Percentiles rank a stretch among this genome's conserved stretches.
Evolutionary conservation across 352 stramenopile genomes (phyloP).

Genomic region (Globisporangium lucens): DNA sequence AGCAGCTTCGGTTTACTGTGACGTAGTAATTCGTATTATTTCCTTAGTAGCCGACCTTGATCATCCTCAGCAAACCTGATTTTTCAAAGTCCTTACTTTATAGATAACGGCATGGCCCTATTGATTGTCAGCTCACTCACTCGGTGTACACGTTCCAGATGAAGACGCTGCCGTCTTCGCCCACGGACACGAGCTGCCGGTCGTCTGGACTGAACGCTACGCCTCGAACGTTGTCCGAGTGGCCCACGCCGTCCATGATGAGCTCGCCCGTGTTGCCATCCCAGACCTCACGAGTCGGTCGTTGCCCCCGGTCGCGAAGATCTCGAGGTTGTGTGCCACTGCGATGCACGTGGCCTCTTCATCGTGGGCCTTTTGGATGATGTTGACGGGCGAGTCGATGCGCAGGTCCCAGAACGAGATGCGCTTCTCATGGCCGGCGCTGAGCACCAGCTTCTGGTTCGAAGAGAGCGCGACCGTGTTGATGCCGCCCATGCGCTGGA

Average conservation of each 20-base stretch:
- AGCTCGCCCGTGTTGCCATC: conserved; percentile 54
- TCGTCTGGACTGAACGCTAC: conserved; percentile 90
- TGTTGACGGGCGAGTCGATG: conserved; percentile 76
- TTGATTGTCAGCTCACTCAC: not conserved
- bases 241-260: conserved; percentile 70
- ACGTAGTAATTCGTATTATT: too few species aligned
- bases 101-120: too few species aligned
- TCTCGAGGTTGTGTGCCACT: conserved; percentile 73
- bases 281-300: conserved; percentile 90
- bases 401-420: conserved; percentile 92
- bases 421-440: conserved; percentile 90
- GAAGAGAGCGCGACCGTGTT: conserved; percentile 87
- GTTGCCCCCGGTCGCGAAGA: conserved; percentile 89
- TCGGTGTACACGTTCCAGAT: conserved; percentile 90
- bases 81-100: too few species aligned
- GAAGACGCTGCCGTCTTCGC: conserved; percentile 90
- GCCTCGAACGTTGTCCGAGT: conserved; percentile 73
- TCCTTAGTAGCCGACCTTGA: too few species aligned
- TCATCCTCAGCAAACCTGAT: too few species aligned
- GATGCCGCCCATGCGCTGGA: conserved; percentile 92
- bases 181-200: conserved; percentile 88
- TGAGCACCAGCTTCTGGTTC: conserved; percentile 89
- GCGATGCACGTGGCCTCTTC: conserved; percentile 90
- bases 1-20: too few species aligned
- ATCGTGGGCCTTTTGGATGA: conserved; percentile 71